Conservation (phyloP, 176 grass and related monocot genomes). For the Rhynchospora breviuscula region DNA sequence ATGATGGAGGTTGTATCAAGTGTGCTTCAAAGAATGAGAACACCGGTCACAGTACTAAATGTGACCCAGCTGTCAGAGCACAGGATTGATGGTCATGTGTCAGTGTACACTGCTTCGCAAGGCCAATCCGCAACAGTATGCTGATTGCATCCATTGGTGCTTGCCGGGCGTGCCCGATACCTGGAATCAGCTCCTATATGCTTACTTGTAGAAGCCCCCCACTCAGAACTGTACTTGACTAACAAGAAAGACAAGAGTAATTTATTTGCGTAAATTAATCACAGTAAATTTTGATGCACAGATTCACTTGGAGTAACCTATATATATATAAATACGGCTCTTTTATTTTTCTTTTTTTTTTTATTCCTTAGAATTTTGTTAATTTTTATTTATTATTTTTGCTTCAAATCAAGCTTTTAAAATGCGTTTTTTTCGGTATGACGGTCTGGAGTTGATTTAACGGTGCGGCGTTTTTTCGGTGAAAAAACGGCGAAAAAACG, state of each 20-base stretch:
- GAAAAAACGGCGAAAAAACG: no score
- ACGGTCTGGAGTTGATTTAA: no score
- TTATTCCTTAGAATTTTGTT: neutral
- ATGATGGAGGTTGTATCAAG: conserved; percentile 40
- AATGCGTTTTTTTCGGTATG: no score
- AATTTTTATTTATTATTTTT: neutral
- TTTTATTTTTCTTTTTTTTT: neutral
- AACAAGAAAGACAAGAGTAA: neutral
- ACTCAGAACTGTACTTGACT: neutral
- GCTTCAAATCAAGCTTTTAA: no score
- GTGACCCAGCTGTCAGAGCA: conserved; percentile 55
- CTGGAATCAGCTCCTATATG: conserved; percentile 66
- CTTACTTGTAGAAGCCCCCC: neutral
- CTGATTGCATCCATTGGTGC: conserved; percentile 80
- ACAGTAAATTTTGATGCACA: neutral
- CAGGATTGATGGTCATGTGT: conserved; percentile 53
- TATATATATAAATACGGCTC: neutral
- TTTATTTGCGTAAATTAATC: neutral
- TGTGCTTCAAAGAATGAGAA: conserved; percentile 34
- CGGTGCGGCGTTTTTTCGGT: no score
- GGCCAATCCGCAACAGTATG: conserved; percentile 46
- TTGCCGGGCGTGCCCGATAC: conserved; percentile 67
- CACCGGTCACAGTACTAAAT: conserved; percentile 53
- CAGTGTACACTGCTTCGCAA: conserved; percentile 39
- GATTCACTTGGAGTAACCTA: neutral